Conservation (phyloP, 139 green algal genomes). For the Penium margaritaceum region DNA sequence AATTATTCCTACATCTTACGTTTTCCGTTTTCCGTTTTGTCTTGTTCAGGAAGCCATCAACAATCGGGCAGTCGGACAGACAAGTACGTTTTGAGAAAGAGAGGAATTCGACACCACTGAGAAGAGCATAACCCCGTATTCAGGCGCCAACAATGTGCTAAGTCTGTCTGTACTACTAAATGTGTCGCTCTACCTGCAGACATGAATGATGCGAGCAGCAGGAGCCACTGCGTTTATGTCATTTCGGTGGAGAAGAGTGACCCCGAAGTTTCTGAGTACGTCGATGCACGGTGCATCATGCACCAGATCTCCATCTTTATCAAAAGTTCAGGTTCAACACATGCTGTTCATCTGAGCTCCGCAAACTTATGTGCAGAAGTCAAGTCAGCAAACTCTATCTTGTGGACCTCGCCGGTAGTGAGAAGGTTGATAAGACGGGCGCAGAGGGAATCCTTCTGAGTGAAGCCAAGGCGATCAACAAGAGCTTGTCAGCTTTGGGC, state of each 20-base stretch:
- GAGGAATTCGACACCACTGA: not conserved
- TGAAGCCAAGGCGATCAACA: conserved; percentile 51
- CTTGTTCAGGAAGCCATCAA: conserved; percentile 12
- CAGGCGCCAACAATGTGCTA: not conserved
- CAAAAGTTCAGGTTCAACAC: not conserved
- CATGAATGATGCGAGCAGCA: conserved; percentile 44
- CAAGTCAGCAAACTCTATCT: conserved; percentile 42
- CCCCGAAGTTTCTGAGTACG: not conserved
- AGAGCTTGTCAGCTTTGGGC: conserved; percentile 43
- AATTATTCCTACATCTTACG: not conserved
- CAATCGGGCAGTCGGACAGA: conserved; percentile 20
- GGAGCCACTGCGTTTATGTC: conserved; percentile 38
- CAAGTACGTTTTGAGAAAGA: not conserved
- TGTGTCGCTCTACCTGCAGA: conserved; percentile 14
- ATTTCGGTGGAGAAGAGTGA: conserved; percentile 20
- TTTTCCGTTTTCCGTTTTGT: too few relatives aligned
- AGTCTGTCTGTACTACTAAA: not conserved
- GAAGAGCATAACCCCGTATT: not conserved
- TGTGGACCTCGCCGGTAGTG: conserved; percentile 45
- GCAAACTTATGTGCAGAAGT: too few relatives aligned
- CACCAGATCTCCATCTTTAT: not conserved
- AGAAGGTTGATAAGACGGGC: conserved; percentile 46
- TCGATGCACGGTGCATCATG: too few relatives aligned
- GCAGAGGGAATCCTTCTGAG: conserved; percentile 30
- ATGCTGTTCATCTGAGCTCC: conserved; percentile 10